Evolutionary conservation across 2,329 filamentous ascomycete genomes (phyloP).

Genomic region (Fusarium ramigenum): DNA sequence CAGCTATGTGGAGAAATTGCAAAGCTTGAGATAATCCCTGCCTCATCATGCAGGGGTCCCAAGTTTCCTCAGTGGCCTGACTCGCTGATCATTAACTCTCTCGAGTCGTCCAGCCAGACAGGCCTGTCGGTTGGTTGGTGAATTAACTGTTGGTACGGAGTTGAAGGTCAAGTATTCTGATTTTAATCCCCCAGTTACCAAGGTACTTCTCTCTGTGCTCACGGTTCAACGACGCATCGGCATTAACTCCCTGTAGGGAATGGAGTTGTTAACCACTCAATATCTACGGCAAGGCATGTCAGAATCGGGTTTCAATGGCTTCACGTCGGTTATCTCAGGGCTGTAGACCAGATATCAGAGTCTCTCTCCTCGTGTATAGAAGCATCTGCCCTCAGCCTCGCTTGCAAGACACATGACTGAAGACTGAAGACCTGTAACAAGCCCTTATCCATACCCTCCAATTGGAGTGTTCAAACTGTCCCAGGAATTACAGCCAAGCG

Average conservation of each 20-base stretch:
- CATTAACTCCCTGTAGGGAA: accelerated
- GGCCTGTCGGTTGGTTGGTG: neutral
- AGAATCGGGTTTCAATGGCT: neutral
- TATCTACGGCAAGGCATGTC: too few species aligned
- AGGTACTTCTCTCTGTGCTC: accelerated
- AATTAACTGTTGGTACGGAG: neutral
- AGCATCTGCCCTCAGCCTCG: neutral
- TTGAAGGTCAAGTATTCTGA: too few species aligned
- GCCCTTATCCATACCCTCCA: neutral
- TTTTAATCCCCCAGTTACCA: too few species aligned
- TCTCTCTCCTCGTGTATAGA: accelerated
- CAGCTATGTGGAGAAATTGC: neutral
- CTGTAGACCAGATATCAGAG: accelerated
- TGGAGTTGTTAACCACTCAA: neutral
- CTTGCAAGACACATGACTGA: neutral
- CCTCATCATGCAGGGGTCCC: neutral
- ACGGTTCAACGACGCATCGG: neutral
- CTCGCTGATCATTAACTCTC: neutral
- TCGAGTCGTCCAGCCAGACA: neutral
- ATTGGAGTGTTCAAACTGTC: neutral
- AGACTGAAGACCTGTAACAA: neutral
- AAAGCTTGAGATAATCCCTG: neutral
- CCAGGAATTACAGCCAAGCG: neutral
- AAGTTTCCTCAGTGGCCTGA: neutral
- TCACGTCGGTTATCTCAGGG: accelerated